Conservation (phyloP, 768 basidiomycete species). For the Serpula lacrymans region DNA sequence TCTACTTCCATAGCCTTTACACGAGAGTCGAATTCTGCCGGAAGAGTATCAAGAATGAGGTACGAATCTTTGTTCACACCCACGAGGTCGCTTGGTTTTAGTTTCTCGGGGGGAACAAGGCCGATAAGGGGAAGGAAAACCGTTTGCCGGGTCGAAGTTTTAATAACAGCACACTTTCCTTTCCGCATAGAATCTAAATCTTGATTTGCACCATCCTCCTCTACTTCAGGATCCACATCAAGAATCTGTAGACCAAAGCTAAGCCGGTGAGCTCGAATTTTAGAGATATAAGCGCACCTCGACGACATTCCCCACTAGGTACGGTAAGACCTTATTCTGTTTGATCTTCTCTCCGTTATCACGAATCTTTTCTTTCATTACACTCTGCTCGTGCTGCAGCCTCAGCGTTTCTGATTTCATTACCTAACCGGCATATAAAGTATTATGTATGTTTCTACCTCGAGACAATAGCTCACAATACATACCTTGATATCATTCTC, state of each 20-base stretch:
- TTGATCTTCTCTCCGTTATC: slow-evolving; percentile 99
- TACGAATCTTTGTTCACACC: slow-evolving; percentile 99
- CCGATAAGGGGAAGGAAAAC: slow-evolving; percentile 98
- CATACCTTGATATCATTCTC: slow-evolving; percentile 94
- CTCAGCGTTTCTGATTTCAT: slow-evolving; percentile 95
- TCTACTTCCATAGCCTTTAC: slow-evolving; percentile 99
- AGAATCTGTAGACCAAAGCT: slow-evolving; percentile 60
- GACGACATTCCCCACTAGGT: slow-evolving; percentile 96
- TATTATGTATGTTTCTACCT: neutral
- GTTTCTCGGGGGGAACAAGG: slow-evolving; percentile 88
- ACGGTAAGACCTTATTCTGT: slow-evolving; percentile 98
- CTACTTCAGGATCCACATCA: slow-evolving; percentile 88
- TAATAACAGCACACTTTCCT: slow-evolving; percentile 98
- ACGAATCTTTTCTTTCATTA: slow-evolving; percentile 98
- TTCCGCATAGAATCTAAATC: slow-evolving; percentile 95
- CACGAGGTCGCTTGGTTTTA: slow-evolving; percentile 90
- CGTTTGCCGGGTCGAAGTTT: slow-evolving; percentile 97
- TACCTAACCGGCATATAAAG: slow-evolving; percentile 52
- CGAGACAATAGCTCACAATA: neutral
- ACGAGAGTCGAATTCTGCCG: slow-evolving; percentile 95
- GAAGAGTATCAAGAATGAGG: slow-evolving; percentile 91
- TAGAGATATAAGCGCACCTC: slow-evolving; percentile 85
- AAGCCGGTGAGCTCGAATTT: slow-evolving; percentile 2
- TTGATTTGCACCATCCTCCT: slow-evolving; percentile 94
- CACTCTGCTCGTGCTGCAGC: slow-evolving; percentile 88